Percentiles rank a stretch among this genome's conserved stretches.
Conservation (phyloP, 768 basidiomycete species). For the Stropharia rugosoannulata region DNA sequence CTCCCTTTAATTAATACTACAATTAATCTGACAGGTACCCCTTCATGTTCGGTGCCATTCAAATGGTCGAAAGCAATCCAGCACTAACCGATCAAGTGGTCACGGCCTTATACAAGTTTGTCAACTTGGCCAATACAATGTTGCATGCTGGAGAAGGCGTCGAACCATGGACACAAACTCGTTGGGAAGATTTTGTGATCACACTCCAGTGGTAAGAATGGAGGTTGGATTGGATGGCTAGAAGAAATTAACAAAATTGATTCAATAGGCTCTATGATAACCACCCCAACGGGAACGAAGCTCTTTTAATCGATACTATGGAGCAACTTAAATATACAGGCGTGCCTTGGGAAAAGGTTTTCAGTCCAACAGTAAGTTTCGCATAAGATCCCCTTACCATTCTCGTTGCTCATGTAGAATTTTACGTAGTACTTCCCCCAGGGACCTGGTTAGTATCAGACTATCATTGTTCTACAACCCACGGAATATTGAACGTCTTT, state of each 20-base stretch:
- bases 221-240: too few species aligned
- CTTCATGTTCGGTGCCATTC: constrained; percentile 58
- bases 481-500: neutral
- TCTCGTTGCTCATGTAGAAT: neutral
- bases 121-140: constrained; percentile 52
- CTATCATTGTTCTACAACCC: neutral
- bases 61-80: constrained; percentile 50
- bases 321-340: constrained; percentile 48
- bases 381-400: neutral
- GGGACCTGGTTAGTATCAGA: constrained; percentile 25
- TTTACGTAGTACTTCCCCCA: constrained; percentile 44
- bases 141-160: constrained; percentile 49
- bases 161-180: constrained; percentile 52
- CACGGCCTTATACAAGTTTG: constrained; percentile 51
- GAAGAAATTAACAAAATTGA: neutral
- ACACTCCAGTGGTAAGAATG: constrained; percentile 48
- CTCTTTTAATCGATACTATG: constrained; percentile 53
- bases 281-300: constrained; percentile 48
- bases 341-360: constrained; percentile 56
- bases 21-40: constrained; percentile 38
- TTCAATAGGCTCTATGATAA: constrained; percentile 52
- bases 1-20: neutral
- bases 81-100: constrained; percentile 44
- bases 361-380: constrained; percentile 35
- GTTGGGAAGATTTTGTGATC: constrained; percentile 62